Evolutionary conservation across 305 asterid genomes (phyloP).

Genomic region (Solanum chacoense): DNA sequence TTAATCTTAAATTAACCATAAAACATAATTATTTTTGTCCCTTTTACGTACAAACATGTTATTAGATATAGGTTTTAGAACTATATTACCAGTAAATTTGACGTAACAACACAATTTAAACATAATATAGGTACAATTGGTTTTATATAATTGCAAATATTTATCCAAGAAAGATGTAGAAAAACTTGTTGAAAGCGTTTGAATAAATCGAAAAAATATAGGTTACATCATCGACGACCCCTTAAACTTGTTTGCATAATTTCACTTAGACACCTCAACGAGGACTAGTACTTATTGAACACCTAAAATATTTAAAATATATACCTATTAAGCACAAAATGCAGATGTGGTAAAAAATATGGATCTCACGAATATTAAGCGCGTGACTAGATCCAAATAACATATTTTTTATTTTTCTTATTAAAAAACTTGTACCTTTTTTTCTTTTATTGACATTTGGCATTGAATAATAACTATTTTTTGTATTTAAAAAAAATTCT

Average conservation of each 20-base stretch:
- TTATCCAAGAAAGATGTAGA: background rate
- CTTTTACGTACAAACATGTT: background rate
- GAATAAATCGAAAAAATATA: background rate
- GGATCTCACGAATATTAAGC: background rate
- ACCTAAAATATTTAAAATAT: background rate
- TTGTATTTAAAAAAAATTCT: no score
- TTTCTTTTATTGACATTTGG: background rate
- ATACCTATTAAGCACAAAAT: background rate
- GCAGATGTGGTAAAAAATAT: background rate
- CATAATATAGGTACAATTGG: background rate
- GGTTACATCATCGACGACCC: background rate
- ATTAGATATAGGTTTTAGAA: background rate
- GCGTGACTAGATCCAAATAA: background rate
- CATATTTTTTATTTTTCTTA: background rate
- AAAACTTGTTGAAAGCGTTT: background rate
- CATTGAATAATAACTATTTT: background rate
- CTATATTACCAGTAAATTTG: background rate
- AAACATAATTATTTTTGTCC: background rate
- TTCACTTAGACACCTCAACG: no score
- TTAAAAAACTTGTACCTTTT: no score
- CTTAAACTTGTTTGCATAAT: background rate
- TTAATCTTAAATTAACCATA: background rate
- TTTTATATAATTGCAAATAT: background rate
- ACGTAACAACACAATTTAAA: background rate
- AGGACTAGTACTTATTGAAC: no score